Evolutionary conservation across 2,329 filamentous ascomycete genomes (phyloP), one percentile per base, ranked within the genome.

Genomic region (Colletotrichum eremochloae): DNA sequence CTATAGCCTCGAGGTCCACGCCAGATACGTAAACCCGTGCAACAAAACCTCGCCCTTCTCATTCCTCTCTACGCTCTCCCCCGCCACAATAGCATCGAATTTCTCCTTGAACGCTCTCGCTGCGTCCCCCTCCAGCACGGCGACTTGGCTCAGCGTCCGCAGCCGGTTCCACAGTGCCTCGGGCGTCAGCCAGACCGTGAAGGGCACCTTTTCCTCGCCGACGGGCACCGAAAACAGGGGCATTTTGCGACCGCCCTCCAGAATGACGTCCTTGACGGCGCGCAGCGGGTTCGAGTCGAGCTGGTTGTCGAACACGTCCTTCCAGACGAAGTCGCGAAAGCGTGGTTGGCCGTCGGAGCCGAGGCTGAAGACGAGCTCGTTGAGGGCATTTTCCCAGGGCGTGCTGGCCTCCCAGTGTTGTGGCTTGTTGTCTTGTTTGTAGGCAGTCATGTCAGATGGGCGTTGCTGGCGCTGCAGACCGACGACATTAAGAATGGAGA

Each of bases 141-240:
- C 87, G 73, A 94, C 87, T 78, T 94, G 91, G 76, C 91, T 93
- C 69, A 94, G 81, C 15, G 92, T 94, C 60, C 84, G 84, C 71
- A 91, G 86, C 46, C 93, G 86, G 65, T 87, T 85, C 89, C 91
- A 93, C 61, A 94, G 81, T 66, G 84, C 86, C 62, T 93, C 87
- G 70, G 87, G 86, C 38, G 80, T 83, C 69, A 93, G 78, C 85
- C 86, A 89, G 1, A 88, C 85, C 31, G 86, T 88, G 84, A 90
- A 92, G 58, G 84, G 81, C 58, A 90, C 82, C 40, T 80, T 82
- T 40, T 88, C 84, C 77, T 91, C 87, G 12, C 86, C 87, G 8
- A 93, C 81, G 0, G 91, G 91, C 46, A 91, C 82, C 15, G 88
- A 86, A 77, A 94, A 94, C 40, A 81, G 77, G 0, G 84, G 85